These are phyloP conservation scores for Verticillium zaregamsianum DNA, from an alignment of 2,329 filamentous ascomycete species.

Conservation along the genomic window DNA sequence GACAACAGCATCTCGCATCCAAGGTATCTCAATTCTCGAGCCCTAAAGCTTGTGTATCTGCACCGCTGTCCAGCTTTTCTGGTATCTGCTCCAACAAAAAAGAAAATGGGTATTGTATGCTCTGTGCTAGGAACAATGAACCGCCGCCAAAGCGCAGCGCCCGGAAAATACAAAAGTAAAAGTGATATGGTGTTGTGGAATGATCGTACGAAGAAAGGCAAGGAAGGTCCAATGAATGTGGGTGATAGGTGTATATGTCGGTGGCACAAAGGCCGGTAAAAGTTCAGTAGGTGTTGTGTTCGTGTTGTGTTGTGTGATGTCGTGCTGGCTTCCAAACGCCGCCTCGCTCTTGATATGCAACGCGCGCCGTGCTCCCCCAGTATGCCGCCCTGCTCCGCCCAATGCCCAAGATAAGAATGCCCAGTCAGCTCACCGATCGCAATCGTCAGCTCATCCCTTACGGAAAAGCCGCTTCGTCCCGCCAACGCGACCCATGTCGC, in stretches of 20 bases:
- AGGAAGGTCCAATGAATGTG: not conserved
- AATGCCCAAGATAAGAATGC: not conserved
- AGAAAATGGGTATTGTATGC: not conserved
- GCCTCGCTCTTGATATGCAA: not conserved
- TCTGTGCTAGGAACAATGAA: not conserved
- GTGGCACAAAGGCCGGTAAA: not conserved
- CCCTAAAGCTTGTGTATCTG: not conserved
- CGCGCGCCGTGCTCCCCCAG: not conserved
- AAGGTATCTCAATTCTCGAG: not conserved
- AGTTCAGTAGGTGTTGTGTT: not conserved
- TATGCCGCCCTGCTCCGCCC: not conserved
- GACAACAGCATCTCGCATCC: not conserved
- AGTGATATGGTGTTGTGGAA: not conserved
- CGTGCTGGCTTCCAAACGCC: not conserved
- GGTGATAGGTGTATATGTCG: not conserved
- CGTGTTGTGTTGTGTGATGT: not conserved
- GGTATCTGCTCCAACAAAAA: not conserved
- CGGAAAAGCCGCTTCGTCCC: slow-evolving; percentile 69
- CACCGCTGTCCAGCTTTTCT: not conserved
- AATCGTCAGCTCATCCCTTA: slow-evolving; percentile 23
- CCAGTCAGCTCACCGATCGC: not conserved
- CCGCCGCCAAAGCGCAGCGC: not conserved
- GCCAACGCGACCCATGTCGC: slow-evolving; percentile 67
- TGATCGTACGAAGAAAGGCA: not conserved
- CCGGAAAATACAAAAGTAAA: not conserved